Conservation (phyloP, 176 grass and related monocot species). For the Lolium multiflorum region DNA sequence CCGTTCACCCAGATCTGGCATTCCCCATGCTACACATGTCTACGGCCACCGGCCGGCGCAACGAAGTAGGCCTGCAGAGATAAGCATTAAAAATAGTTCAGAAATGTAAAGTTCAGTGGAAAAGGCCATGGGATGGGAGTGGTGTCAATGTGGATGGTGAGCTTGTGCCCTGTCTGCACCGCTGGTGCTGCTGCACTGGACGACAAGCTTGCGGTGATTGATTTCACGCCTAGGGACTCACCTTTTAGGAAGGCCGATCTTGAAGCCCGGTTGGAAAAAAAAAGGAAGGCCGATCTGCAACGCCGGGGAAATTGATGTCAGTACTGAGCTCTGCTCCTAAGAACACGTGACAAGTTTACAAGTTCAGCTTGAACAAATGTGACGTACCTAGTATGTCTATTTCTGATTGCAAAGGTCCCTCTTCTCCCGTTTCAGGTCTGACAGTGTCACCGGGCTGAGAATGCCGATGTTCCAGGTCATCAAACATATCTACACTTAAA, state of each 20-base stretch:
- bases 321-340: background rate
- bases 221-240: conserved; percentile 62
- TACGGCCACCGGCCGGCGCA: conserved; percentile 79
- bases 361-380: background rate
- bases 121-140: background rate
- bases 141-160: conserved; percentile 9
- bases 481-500: no score
- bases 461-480: conserved; percentile 79
- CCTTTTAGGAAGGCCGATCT: conserved; percentile 30
- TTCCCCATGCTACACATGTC: conserved; percentile 96
- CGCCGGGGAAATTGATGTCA: background rate
- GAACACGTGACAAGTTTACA: background rate
- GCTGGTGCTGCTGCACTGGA: conserved; percentile 54
- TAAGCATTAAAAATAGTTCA: background rate
- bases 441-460: conserved; percentile 49
- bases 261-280: no score
- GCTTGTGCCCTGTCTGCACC: conserved; percentile 77
- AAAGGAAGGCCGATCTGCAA: conserved; percentile 58
- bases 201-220: conserved; percentile 55
- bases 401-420: conserved; percentile 74
- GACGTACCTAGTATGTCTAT: conserved; percentile 81
- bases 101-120: background rate
- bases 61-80: conserved; percentile 69
- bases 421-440: conserved; percentile 81
- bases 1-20: conserved; percentile 92